Conservation (phyloP, 306 rosid species). For the Rosa multiflora region DNA sequence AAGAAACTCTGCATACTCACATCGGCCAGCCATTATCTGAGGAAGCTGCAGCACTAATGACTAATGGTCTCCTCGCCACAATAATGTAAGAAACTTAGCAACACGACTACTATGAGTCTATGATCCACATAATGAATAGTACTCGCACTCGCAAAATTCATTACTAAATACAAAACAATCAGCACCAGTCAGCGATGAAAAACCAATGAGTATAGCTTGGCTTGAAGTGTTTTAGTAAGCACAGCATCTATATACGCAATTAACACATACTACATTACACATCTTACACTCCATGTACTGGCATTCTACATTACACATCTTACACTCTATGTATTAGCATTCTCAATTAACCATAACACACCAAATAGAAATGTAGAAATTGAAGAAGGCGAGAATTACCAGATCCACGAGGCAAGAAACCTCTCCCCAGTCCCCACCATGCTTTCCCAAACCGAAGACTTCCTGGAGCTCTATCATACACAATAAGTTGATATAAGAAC, state of each 20-base stretch:
- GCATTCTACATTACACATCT: no score
- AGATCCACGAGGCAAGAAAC: no score
- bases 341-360: background rate
- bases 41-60: slow-evolving; percentile 97
- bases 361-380: no score
- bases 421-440: no score
- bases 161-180: background rate
- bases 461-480: no score
- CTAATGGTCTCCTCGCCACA: slow-evolving; percentile 93
- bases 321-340: no score
- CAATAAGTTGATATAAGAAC: no score
- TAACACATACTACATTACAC: slow-evolving; percentile 3
- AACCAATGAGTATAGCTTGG: no score
- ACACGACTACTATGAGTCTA: background rate
- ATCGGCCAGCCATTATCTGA: slow-evolving; percentile 57
- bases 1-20: slow-evolving; percentile 96
- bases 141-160: background rate
- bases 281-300: background rate
- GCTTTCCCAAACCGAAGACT: no score
- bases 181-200: background rate
- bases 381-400: no score
- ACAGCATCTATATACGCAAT: background rate
- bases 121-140: background rate
- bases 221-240: no score
- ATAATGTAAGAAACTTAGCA: background rate